Evolutionary conservation across 2,329 filamentous ascomycete species (phyloP).

Genomic region (Sarocladium brachiariae): DNA sequence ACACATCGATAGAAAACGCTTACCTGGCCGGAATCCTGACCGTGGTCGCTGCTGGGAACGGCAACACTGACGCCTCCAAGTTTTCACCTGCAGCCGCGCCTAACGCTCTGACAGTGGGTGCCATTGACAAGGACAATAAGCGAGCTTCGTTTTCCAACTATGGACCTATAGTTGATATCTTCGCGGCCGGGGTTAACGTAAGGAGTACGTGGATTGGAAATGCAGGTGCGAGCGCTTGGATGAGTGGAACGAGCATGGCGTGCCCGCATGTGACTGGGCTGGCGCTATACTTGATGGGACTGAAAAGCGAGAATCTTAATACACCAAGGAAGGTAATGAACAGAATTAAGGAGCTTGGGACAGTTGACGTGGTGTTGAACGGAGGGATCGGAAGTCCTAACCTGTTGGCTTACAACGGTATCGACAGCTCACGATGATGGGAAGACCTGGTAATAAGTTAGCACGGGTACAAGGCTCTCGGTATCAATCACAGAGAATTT

Average conservation of each 20-base stretch:
- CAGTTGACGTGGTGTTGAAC: slow-evolving; percentile 29
- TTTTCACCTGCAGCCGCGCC: slow-evolving; percentile 42
- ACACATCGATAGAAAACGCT: slow-evolving; percentile 40
- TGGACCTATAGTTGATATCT: slow-evolving; percentile 40
- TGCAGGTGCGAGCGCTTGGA: slow-evolving; percentile 26
- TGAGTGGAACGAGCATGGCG: slow-evolving; percentile 60
- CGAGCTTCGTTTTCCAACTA: slow-evolving; percentile 43
- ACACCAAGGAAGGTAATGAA: slow-evolving; percentile 31
- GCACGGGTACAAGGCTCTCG: too few species aligned
- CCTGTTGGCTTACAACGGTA: slow-evolving; percentile 41
- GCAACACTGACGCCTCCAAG: slow-evolving; percentile 26
- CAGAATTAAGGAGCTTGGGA: slow-evolving; percentile 34
- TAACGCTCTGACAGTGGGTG: slow-evolving; percentile 46
- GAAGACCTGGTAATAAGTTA: too few species aligned
- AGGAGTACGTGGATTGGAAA: slow-evolving; percentile 39
- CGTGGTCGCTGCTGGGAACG: slow-evolving; percentile 50
- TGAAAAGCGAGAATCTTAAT: slow-evolving; percentile 25
- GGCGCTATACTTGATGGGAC: slow-evolving; percentile 37
- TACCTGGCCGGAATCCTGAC: slow-evolving; percentile 41
- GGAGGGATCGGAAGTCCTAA: slow-evolving; percentile 32
- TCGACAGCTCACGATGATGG: not conserved
- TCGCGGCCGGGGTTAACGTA: slow-evolving; percentile 41
- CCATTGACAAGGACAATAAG: slow-evolving; percentile 32
- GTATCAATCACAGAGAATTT: too few species aligned
- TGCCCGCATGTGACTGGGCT: slow-evolving; percentile 55